These are phyloP conservation scores for Talaromyces amestolkiae DNA, from an alignment of 2,329 filamentous ascomycete species.

Conservation along the genomic window DNA sequence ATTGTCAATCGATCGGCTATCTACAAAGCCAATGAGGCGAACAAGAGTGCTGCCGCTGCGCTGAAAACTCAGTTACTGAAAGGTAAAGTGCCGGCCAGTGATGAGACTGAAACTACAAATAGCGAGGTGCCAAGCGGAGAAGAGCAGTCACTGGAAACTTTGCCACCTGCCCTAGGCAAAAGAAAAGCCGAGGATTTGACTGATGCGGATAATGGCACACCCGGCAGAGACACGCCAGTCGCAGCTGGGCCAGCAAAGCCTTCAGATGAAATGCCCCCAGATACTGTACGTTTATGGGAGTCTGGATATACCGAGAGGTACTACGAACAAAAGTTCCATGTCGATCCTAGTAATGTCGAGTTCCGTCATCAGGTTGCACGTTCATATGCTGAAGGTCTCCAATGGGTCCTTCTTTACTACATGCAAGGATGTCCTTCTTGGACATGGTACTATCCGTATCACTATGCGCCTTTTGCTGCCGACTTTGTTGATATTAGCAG, in stretches of 20 bases:
- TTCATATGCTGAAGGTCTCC: slow-evolving; percentile 90
- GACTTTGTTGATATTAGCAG: slow-evolving; percentile 84
- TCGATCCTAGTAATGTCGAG: slow-evolving; percentile 72
- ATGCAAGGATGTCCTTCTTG: slow-evolving; percentile 97
- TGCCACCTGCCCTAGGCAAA: slow-evolving; percentile 38
- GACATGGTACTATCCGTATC: slow-evolving; percentile 99
- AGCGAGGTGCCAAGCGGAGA: slow-evolving; percentile 21
- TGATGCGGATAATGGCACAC: slow-evolving; percentile 51
- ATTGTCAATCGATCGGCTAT: slow-evolving; percentile 70
- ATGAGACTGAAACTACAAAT: slow-evolving; percentile 29
- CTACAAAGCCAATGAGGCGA: slow-evolving; percentile 72
- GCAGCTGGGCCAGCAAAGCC: slow-evolving; percentile 48
- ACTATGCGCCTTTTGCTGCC: slow-evolving; percentile 95
- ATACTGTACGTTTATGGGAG: slow-evolving; percentile 90
- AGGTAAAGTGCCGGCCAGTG: slow-evolving; percentile 23
- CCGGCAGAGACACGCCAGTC: slow-evolving; percentile 50
- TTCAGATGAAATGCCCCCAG: slow-evolving; percentile 64
- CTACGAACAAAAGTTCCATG: slow-evolving; percentile 94
- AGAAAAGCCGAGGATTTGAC: slow-evolving; percentile 71
- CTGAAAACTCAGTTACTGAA: slow-evolving; percentile 75
- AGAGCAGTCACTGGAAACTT: slow-evolving; percentile 29
- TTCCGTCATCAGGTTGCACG: slow-evolving; percentile 87
- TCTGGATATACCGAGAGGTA: slow-evolving; percentile 93
- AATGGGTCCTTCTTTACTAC: slow-evolving; percentile 95
- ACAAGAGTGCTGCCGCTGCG: slow-evolving; percentile 90